A percentile compares a stretch with the other conserved stretches of the same genome.
Conservation (phyloP, 73 alveolate species). For the Blepharisma japonicum region DNA sequence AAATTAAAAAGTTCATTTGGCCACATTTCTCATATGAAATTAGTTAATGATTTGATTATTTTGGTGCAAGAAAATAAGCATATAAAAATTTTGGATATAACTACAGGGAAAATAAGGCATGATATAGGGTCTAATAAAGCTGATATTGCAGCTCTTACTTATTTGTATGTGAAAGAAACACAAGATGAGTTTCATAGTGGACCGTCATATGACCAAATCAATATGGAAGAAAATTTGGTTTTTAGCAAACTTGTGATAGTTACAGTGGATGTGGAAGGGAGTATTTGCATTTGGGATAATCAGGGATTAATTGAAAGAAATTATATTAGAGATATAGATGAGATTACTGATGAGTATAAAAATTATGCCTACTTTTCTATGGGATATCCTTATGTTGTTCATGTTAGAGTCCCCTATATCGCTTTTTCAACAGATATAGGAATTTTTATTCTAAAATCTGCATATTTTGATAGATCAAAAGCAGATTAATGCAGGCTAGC, state of each 20-base stretch:
- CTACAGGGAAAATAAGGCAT: too few relatives aligned
- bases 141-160: too few relatives aligned
- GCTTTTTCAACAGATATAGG: conserved; percentile 29
- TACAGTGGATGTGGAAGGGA: conserved; percentile 4
- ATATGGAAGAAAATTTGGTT: not conserved
- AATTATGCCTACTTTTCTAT: not conserved
- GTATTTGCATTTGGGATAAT: not conserved
- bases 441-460: not conserved
- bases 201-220: not conserved
- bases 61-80: too few relatives aligned
- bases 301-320: not conserved
- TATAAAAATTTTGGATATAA: too few relatives aligned
- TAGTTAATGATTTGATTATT: too few relatives aligned
- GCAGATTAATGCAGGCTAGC: too few relatives aligned
- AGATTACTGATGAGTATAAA: conserved; percentile 22
- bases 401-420: not conserved
- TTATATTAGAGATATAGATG: conserved; percentile 2
- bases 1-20: too few relatives aligned
- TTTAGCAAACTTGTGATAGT: not conserved
- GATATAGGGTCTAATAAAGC: too few relatives aligned
- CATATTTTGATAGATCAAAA: too few relatives aligned
- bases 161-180: not conserved
- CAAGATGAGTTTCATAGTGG: too few relatives aligned
- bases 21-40: too few relatives aligned
- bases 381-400: conserved; percentile 25